Evolutionary conservation across 495 filamentous ascomycete genomes (phyloP), one percentile per base, ranked within the genome.

Genomic region (Hyaloscypha variabilis): DNA sequence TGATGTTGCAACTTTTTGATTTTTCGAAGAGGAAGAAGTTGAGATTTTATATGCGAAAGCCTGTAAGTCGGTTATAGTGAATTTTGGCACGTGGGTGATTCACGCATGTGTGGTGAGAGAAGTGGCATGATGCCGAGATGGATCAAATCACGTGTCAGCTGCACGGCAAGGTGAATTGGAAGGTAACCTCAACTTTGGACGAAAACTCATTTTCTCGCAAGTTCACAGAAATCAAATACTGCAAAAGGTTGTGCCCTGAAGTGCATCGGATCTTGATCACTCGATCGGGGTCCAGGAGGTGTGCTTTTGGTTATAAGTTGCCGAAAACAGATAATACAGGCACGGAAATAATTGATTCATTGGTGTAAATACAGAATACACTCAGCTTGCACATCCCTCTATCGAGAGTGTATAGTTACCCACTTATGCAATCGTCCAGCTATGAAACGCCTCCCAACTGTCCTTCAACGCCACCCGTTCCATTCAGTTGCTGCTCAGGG

Each of bases 401-500:
- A 17, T 46, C 6, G 13, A 14, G 17, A 19, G 11, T 8, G 11
- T 17, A 46, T 17, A 46, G 17, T 46, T 17, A 46, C 19, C 39
- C 39, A 46, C 4, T 4, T 19, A 46, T 46, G 17, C 17, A 46
- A 4, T 17, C 1, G 2, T 46, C 4, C 10, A 17, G 1, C 17
- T 46, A 46, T 46, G 39, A 46, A 10, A 46, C 39, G 4, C 39
- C 57, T 31, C 56, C 66, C 11, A 64, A 24, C 26, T 68, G 66
- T 57, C 62, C 66, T 28, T 68, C 62, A 21, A 69, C 60, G 29
- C 68, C 56, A 21, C 61, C 67, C 19, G 59, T 66, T 24, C 63
- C 63, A 60, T 69, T 63, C 8, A 69, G 28, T 53, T 71, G 64
- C n/a, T 51, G 42, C 65, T 71, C 68, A 2, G 61, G 51, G 1